phyloP scores from a whole-genome alignment of 345 rosid genomes.

The Arabidopsis arenosa region DNA sequence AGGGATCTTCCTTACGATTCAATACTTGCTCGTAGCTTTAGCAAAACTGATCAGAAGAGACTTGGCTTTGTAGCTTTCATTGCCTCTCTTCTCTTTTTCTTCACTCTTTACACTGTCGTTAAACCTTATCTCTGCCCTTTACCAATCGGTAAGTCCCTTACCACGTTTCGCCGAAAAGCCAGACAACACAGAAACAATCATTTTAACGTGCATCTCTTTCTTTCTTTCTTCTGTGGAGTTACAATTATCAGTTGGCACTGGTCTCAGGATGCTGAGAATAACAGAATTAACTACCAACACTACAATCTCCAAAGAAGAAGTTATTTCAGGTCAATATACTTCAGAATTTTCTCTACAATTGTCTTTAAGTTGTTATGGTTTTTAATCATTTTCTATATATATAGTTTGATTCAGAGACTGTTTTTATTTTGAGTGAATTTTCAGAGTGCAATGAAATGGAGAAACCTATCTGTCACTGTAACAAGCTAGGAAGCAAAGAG shows the following conservation, averaged over 20 bases:
- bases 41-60: conserved; percentile 68
- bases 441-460: conserved; percentile 23
- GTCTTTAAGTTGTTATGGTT: not conserved
- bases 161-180: not conserved
- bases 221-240: conserved; percentile 55
- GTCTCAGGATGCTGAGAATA: conserved; percentile 48
- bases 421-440: not conserved
- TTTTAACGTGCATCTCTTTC: not conserved
- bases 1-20: conserved; percentile 52
- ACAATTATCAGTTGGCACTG: conserved; percentile 47
- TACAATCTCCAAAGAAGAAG: conserved; percentile 15
- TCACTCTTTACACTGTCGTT: conserved; percentile 60
- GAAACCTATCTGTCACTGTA: conserved; percentile 50
- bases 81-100: conserved; percentile 52
- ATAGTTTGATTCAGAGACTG: too few relatives aligned
- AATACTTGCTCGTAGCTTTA: conserved; percentile 77
- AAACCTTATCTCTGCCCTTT: conserved; percentile 61
- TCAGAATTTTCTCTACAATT: not conserved
- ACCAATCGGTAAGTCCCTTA: conserved; percentile 55
- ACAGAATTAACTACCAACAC: conserved; percentile 26
- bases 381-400: not conserved
- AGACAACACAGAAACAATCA: not conserved
- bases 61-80: conserved; percentile 65
- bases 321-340: conserved; percentile 26
- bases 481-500: conserved; percentile 56